A percentile compares a stretch with the other conserved stretches of the same genome.
phyloP scores from a whole-genome alignment of 768 basidiomycete genomes.

The Russula earlei region DNA sequence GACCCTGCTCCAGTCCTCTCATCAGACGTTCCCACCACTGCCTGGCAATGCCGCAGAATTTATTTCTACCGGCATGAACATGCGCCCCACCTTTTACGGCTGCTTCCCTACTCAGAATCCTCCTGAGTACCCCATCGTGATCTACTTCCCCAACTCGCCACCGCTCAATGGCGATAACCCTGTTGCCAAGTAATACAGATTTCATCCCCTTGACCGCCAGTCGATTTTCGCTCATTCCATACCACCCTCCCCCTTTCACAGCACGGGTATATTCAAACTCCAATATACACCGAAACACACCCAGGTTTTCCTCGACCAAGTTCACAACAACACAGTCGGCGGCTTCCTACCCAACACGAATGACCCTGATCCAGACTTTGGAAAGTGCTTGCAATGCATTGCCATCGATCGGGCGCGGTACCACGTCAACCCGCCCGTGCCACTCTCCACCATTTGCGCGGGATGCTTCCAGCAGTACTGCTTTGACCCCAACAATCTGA shows the following conservation, averaged over 20 bases:
- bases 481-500: constrained; percentile 23
- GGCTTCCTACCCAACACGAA: constrained; percentile 56
- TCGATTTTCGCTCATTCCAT: not conserved
- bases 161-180: constrained; percentile 52
- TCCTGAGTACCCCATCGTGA: constrained; percentile 53
- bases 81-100: constrained; percentile 71
- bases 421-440: constrained; percentile 8
- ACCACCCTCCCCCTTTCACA: constrained; percentile 22
- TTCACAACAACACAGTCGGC: constrained; percentile 41
- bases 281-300: constrained; percentile 48
- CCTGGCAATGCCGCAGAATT: constrained; percentile 45
- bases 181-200: constrained; percentile 44
- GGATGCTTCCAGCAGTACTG: constrained; percentile 27
- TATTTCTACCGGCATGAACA: constrained; percentile 50
- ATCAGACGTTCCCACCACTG: constrained; percentile 57
- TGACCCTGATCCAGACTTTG: constrained; percentile 44
- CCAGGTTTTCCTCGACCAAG: constrained; percentile 52
- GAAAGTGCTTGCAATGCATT: constrained; percentile 63
- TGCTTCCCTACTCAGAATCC: constrained; percentile 46
- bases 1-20: constrained; percentile 37
- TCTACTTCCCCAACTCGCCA: constrained; percentile 75
- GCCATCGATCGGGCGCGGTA: constrained; percentile 35
- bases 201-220: not conserved
- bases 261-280: constrained; percentile 51
- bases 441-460: constrained; percentile 23